phyloP scores from a whole-genome alignment of 441 rosid species.

The Euphorbia corollata region DNA sequence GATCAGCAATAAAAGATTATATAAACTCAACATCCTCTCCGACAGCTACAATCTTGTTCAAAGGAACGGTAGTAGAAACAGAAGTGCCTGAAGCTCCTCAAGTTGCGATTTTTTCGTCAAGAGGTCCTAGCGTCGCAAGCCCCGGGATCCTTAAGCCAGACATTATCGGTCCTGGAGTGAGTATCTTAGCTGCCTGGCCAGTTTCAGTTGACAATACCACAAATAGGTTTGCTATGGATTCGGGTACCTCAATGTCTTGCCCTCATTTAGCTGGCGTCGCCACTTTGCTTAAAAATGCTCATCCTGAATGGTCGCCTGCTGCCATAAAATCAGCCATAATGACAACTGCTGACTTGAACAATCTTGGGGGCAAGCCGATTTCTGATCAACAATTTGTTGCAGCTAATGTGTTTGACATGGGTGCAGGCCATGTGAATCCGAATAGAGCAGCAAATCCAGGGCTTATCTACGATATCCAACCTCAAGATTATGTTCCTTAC shows the following conservation, averaged over 20 bases:
- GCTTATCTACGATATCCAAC: conserved; percentile 36
- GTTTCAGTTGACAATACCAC: conserved; percentile 20
- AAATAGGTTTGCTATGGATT: conserved; percentile 26
- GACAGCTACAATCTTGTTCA: conserved; percentile 24
- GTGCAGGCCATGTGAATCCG: conserved; percentile 48
- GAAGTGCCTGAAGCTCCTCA: conserved; percentile 20
- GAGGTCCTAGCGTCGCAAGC: conserved; percentile 28
- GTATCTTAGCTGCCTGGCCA: conserved; percentile 30
- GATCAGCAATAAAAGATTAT: conserved; percentile 23
- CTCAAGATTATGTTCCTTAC: conserved; percentile 43
- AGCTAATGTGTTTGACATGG: conserved; percentile 38
- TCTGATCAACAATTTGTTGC: conserved; percentile 27
- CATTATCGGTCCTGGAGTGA: conserved; percentile 21
- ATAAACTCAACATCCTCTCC: conserved; percentile 21
- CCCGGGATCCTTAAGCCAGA: conserved; percentile 28
- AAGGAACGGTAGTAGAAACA: conserved; percentile 27
- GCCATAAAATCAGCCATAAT: conserved; percentile 32
- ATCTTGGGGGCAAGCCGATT: conserved; percentile 29
- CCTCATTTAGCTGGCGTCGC: conserved; percentile 55
- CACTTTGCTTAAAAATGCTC: conserved; percentile 38
- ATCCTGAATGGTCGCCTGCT: conserved; percentile 35
- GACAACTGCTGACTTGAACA: conserved; percentile 25
- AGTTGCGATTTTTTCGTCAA: conserved; percentile 28
- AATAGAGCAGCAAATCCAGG: conserved; percentile 33
- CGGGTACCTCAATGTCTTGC: conserved; percentile 61